Conservation (phyloP, 306 rosid genomes). For the Dalbergia cultrata region DNA sequence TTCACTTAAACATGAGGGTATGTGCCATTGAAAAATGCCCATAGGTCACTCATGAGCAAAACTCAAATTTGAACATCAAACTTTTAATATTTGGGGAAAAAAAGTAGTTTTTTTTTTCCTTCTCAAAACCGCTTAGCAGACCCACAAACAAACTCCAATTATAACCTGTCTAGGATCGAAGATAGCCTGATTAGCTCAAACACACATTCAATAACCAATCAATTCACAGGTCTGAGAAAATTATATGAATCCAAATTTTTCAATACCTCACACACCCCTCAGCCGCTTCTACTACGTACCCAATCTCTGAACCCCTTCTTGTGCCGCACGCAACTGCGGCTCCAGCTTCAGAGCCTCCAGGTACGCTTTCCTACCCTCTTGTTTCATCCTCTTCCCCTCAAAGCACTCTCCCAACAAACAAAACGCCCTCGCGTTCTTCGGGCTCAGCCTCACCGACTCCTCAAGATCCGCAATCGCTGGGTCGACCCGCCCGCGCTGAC, state of each 20-base stretch:
- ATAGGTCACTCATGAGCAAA: no score
- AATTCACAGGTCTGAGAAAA: no score
- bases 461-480: conserved; percentile 63
- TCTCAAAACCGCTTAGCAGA: neutral
- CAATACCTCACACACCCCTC: neutral
- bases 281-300: conserved; percentile 32
- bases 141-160: no score
- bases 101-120: no score
- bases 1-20: no score
- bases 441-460: conserved; percentile 56
- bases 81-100: no score
- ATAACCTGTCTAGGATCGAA: no score
- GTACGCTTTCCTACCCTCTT: conserved; percentile 66
- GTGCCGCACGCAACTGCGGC: conserved; percentile 58
- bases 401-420: conserved; percentile 70
- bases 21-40: no score
- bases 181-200: no score
- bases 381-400: conserved; percentile 69
- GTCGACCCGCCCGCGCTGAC: conserved; percentile 53
- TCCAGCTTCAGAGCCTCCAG: conserved; percentile 64
- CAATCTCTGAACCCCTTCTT: conserved; percentile 61
- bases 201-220: no score
- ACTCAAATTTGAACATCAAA: no score
- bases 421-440: conserved; percentile 58
- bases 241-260: no score